These are phyloP conservation scores for Lentinula guzmanii DNA, from an alignment of 768 basidiomycete species.

Conservation along the genomic window DNA sequence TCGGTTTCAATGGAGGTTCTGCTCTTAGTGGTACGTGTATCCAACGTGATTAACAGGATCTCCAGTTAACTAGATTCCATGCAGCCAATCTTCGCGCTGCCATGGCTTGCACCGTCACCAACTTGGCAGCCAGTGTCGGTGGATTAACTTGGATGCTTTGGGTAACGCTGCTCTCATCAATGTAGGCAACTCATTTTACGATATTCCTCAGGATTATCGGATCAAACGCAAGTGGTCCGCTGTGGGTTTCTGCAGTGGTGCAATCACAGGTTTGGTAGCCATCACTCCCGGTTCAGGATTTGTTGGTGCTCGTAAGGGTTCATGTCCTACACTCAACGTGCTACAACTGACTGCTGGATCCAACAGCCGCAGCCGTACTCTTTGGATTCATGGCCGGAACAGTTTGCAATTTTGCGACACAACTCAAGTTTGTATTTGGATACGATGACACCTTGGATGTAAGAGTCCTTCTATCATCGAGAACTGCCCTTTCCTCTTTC, in stretches of 20 bases:
- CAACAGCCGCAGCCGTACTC: slow-evolving; percentile 66
- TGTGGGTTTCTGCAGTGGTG: slow-evolving; percentile 95
- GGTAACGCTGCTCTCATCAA: slow-evolving; percentile 32
- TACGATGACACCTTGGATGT: slow-evolving; percentile 84
- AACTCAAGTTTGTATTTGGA: slow-evolving; percentile 76
- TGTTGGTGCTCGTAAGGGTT: slow-evolving; percentile 69
- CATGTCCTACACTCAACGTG: background rate
- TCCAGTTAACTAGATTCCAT: background rate
- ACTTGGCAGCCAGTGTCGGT: slow-evolving; percentile 84
- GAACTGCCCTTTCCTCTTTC: background rate
- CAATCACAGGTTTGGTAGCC: slow-evolving; percentile 84
- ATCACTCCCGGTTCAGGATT: slow-evolving; percentile 83
- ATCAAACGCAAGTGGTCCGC: slow-evolving; percentile 91
- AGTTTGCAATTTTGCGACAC: slow-evolving; percentile 91
- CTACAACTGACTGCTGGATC: background rate
- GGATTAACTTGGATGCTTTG: slow-evolving; percentile 91
- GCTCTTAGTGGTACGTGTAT: slow-evolving; percentile 53
- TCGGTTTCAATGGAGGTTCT: slow-evolving; percentile 91
- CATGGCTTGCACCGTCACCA: slow-evolving; percentile 89
- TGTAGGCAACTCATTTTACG: background rate
- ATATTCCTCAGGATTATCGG: slow-evolving; percentile 63
- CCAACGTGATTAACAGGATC: background rate
- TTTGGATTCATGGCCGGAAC: slow-evolving; percentile 85
- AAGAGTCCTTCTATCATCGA: slow-evolving; percentile 15
- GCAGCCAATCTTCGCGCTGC: slow-evolving; percentile 74